Evolutionary conservation across 1,139 yeast genomes (phyloP).

Genomic region (Kurtzmaniella quercitrusa): DNA sequence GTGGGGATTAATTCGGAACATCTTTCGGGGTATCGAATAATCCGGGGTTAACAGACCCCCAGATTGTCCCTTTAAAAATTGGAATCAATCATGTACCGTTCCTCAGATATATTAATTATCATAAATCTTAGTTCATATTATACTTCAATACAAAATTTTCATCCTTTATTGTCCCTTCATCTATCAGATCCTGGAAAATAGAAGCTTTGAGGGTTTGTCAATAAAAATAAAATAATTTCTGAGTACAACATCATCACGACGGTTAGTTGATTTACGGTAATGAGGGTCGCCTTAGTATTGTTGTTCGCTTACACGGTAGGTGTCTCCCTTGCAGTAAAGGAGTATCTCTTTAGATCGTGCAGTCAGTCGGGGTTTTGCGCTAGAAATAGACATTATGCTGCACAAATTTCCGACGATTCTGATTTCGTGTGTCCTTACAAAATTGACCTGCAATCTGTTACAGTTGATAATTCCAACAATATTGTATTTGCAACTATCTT

Average conservation of each 20-base stretch:
- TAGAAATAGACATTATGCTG: constrained; percentile 73
- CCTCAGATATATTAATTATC: no score
- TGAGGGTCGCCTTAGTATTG: constrained; percentile 1
- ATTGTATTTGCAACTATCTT: constrained; percentile 39
- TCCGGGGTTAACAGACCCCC: no score
- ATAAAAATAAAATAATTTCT: not conserved
- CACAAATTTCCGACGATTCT: constrained; percentile 17
- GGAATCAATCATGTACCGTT: no score
- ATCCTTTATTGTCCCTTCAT: no score
- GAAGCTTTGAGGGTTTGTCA: not conserved
- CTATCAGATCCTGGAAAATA: no score
- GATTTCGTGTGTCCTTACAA: constrained; percentile 47
- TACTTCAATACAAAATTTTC: no score
- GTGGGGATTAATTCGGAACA: no score
- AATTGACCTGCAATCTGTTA: constrained; percentile 41
- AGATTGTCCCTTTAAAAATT: no score
- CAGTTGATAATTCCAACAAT: constrained; percentile 14
- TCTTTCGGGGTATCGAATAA: no score
- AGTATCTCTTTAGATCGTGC: constrained; percentile 74
- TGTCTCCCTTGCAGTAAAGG: constrained; percentile 49
- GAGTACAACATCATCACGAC: not conserved
- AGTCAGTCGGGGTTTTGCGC: constrained; percentile 80
- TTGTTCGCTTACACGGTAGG: not conserved
- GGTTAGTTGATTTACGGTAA: not conserved
- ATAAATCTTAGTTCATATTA: no score